Evolutionary conservation across 2,329 filamentous ascomycete genomes (phyloP), one percentile per base, ranked within the genome.

Genomic region (Xylaria sp.): DNA sequence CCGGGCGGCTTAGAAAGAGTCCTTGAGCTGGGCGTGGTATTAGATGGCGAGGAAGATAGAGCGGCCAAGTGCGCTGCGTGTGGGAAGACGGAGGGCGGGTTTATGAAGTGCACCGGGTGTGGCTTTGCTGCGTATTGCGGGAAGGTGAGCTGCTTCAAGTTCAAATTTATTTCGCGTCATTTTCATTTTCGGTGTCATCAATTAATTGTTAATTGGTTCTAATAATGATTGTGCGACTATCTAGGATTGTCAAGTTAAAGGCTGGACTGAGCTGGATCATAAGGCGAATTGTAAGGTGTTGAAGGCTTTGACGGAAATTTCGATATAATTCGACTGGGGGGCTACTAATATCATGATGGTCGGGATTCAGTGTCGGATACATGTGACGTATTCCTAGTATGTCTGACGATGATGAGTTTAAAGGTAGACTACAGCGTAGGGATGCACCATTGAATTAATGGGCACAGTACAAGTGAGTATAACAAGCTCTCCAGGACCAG

Each of bases 281-380:
- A 85, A 84, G 73, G 69, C 66, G 3, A 82, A 84, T 62, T 85
- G 84, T 69, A 84, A 83, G 74, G 76, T 81, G 15, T 74, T 84
- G 56, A 83, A 81, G 71, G 78, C 74, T 0, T 78, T 85, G 37
- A 77, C 74, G 23, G 75, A 78, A 10, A 81, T 83, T 25, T 83
- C 81, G 79, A 68, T 74, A n/a, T 74, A 65, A 74, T 10, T 37
- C 4, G 25, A 48, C 41, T 18, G 23, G 3, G 23, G 23, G 23
- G 3, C 23, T 25, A 25, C 1, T 25, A 25, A 25, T 25, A 25
- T 25, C 23, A 3, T 25, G 3, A 25, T 25, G 23, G 23, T 25
- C 23, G 23, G 23, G 23, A 25, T 3, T 25, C 23, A 25, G 23
- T 25, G 23, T 25, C 3, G 23, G 18, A 37, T 20, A 20, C 13